Evolutionary conservation across 2,329 filamentous ascomycete genomes (phyloP).

Genomic region (Aspergillus viridinutans): DNA sequence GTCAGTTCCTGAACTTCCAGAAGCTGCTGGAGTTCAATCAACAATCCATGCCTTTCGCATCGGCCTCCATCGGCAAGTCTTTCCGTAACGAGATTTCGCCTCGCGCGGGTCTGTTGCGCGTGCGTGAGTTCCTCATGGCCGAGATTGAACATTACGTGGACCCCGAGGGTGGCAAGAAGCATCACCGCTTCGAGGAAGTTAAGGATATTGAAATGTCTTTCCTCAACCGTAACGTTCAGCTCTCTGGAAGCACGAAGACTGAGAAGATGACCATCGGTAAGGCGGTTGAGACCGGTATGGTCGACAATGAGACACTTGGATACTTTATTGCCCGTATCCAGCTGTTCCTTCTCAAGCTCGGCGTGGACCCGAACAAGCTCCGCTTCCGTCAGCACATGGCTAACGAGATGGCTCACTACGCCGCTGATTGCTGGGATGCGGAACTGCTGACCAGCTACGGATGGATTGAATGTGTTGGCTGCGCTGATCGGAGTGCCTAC

Average conservation of each 20-base stretch:
- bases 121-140: constrained; percentile 97
- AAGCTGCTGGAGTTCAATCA: constrained; percentile 97
- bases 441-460: constrained; percentile 88
- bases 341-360: constrained; percentile 82
- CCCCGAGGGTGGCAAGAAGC: constrained; percentile 90
- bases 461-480: constrained; percentile 98
- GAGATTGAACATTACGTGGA: constrained; percentile 99
- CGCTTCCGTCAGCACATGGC: constrained; percentile 97
- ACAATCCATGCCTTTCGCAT: constrained; percentile 92
- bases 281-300: constrained; percentile 74
- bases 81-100: constrained; percentile 98
- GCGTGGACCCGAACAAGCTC: constrained; percentile 80
- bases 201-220: constrained; percentile 78
- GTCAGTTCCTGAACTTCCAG: constrained; percentile 94
- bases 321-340: constrained; percentile 96
- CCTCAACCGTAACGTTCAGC: constrained; percentile 78
- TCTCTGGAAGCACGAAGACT: constrained; percentile 75
- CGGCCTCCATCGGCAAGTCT: constrained; percentile 93
- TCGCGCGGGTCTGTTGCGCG: constrained; percentile 81
- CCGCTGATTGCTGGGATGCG: constrained; percentile 95
- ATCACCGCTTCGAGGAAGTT: constrained; percentile 80
- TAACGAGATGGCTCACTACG: constrained; percentile 89
- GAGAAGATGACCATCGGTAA: constrained; percentile 74
- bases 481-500: constrained; percentile 91
- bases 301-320: constrained; percentile 96